A percentile compares a stretch with the other conserved stretches of the same genome.
These are phyloP conservation scores for Xylariaceae sp. DNA, from an alignment of 2,329 filamentous ascomycete species.

Conservation along the genomic window DNA sequence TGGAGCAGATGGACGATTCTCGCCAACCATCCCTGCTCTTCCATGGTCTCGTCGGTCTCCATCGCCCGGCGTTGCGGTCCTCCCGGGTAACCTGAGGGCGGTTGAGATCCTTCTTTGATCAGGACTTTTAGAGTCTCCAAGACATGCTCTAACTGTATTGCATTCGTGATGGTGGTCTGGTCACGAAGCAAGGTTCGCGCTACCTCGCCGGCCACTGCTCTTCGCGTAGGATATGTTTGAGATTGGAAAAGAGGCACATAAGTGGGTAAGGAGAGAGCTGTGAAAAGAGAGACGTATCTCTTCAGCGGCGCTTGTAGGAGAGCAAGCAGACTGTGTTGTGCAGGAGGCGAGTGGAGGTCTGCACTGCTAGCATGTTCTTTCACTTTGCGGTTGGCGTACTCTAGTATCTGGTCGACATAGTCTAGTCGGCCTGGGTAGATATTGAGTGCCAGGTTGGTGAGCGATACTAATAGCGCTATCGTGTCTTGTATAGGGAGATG, in stretches of 20 bases:
- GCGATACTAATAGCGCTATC: conserved; percentile 87
- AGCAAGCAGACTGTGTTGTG: conserved; percentile 84
- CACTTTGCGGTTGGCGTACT: conserved; percentile 84
- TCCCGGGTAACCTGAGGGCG: conserved; percentile 79
- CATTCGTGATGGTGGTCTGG: conserved; percentile 73
- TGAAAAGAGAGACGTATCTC: conserved; percentile 90
- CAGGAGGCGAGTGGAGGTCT: conserved; percentile 84
- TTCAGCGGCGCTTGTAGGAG: conserved; percentile 89
- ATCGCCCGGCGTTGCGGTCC: conserved; percentile 69
- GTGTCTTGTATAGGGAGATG: conserved; percentile 91
- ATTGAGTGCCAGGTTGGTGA: conserved; percentile 89
- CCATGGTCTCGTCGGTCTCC: conserved; percentile 95
- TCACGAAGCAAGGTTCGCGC: conserved; percentile 79
- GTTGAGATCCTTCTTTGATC: conserved; percentile 87
- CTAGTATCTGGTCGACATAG: conserved; percentile 91
- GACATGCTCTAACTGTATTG: conserved; percentile 81
- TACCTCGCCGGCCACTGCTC: conserved; percentile 88
- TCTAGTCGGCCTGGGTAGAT: conserved; percentile 92
- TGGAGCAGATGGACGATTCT: conserved; percentile 86
- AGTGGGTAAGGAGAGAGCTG: conserved; percentile 86
- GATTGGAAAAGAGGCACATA: conserved; percentile 87
- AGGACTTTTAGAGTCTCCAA: conserved; percentile 85
- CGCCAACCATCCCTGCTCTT: conserved; percentile 96
- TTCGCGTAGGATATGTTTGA: conserved; percentile 87
- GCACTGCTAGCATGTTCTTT: conserved; percentile 88